phyloP scores from a whole-genome alignment of 163 green algal species.

The Dunaliella salina region DNA sequence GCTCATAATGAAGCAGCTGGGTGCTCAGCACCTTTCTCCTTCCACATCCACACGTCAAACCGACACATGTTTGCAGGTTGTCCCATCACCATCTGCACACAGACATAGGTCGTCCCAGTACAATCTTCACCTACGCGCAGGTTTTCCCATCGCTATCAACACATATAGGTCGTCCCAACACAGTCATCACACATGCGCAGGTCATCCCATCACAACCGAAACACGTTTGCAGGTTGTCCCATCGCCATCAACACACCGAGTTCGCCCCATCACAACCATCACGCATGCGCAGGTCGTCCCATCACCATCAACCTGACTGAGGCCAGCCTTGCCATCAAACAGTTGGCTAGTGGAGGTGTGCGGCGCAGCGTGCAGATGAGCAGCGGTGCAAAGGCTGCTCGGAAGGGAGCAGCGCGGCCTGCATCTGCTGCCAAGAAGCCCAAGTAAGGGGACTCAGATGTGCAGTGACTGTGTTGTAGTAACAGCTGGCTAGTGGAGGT shows the following conservation, averaged over 20 bases:
- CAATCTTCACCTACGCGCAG: too few relatives aligned
- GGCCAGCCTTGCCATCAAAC: constrained; percentile 22
- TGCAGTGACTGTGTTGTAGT: too few relatives aligned
- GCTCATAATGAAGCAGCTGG: too few relatives aligned
- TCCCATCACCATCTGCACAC: too few relatives aligned
- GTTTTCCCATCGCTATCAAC: too few relatives aligned
- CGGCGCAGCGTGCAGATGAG: background rate
- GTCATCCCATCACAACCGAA: background rate
- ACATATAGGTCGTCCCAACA: background rate
- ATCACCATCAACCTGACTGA: constrained; percentile 20
- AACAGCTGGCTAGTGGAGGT: too few relatives aligned
- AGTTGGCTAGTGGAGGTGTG: constrained; percentile 6
- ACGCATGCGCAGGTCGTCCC: background rate
- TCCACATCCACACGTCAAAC: too few relatives aligned
- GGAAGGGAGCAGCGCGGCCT: background rate
- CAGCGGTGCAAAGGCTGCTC: background rate
- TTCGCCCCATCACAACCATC: too few relatives aligned
- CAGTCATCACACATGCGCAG: too few relatives aligned
- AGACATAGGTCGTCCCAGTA: too few relatives aligned
- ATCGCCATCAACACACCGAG: too few relatives aligned
- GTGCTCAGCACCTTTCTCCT: too few relatives aligned
- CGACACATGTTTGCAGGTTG: background rate
- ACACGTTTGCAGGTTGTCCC: background rate
- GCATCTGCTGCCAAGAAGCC: background rate
- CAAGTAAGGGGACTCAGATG: background rate